phyloP scores from a whole-genome alignment of 2,329 filamentous ascomycete species.

The Aspergillus sp. region DNA sequence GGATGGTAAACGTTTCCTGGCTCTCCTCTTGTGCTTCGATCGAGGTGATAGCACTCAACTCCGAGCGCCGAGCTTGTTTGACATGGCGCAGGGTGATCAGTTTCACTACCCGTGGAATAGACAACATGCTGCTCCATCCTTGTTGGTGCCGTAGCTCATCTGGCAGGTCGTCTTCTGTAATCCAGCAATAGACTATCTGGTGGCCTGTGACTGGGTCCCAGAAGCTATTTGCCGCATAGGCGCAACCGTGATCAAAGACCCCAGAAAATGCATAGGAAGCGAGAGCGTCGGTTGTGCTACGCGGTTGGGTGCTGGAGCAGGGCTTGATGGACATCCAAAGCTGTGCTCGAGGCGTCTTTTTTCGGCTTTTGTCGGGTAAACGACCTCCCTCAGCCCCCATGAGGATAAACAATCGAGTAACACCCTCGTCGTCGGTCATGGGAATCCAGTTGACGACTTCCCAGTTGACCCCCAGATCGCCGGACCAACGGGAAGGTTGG shows the following conservation, averaged over 20 bases:
- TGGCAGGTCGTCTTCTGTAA: slow-evolving; percentile 54
- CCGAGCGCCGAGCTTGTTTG: slow-evolving; percentile 38
- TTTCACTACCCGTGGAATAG: slow-evolving; percentile 49
- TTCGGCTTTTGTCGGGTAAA: slow-evolving; percentile 18
- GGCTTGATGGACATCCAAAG: slow-evolving; percentile 51
- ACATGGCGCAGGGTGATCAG: slow-evolving; percentile 45
- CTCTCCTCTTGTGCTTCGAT: slow-evolving; percentile 35
- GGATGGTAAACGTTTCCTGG: slow-evolving; percentile 40
- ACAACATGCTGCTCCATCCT: slow-evolving; percentile 54
- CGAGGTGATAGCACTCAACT: slow-evolving; percentile 46
- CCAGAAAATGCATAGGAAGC: slow-evolving; percentile 47
- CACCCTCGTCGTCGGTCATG: slow-evolving; percentile 36
- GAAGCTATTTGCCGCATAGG: slow-evolving; percentile 55
- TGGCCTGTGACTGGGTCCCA: slow-evolving; percentile 46
- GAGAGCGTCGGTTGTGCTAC: slow-evolving; percentile 15
- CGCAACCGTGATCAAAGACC: slow-evolving; percentile 51
- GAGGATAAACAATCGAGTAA: slow-evolving; percentile 45
- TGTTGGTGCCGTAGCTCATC: slow-evolving; percentile 47
- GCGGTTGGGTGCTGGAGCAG: neutral
- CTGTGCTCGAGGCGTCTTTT: slow-evolving; percentile 35
- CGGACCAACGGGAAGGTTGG: slow-evolving; percentile 49
- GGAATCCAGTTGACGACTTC: slow-evolving; percentile 53
- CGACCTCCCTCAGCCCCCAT: slow-evolving; percentile 51
- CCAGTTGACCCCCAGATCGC: slow-evolving; percentile 56
- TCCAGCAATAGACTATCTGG: slow-evolving; percentile 53